Evolutionary conservation across 2,329 filamentous ascomycete genomes (phyloP), one percentile per base, ranked within the genome.

Genomic region (Aureobasidium sp.): DNA sequence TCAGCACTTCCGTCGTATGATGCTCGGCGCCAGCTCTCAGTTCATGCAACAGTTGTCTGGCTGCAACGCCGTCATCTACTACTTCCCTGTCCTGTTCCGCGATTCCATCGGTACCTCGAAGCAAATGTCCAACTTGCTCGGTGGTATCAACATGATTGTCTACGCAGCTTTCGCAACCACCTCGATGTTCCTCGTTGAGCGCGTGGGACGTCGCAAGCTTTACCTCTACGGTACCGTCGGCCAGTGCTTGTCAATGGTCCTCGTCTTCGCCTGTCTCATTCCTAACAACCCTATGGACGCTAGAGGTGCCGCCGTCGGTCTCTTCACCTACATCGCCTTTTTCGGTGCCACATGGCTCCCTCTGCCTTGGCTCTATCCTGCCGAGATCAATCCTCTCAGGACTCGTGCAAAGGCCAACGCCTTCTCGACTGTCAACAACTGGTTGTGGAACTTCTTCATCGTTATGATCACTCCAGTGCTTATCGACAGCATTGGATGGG

Each of bases 261-360:
- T 79, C 10, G 70, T 71, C 41, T 76, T 78, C 52, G 75, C 68
- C n/a, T 74, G 73, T 64, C 66, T 78, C 24, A 76, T 78, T 26
- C 74, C 75, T 1, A 71, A 66, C 37, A 71, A 68, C 1, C 34
- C 68, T 2, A 67, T 61, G 9, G 60, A 65, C 3, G 62, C 55
- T 27, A 79, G 79, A 63, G 76, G 77, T 41, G 78, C 79, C 0
- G 78, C 81, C 12, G 84, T 87, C 3, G 86, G 85, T 63, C 66
- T 89, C n/a, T 88, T 88, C 74, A 80, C 84, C 2, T 89, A 87
- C 73, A 88, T 88, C 68, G 84, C 84, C 3, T 84, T 84, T 56
- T 88, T 88, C 65, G 86, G 85, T 37, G 84, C 84, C 0, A 84
- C 80, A 9, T 71, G 69, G 69, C 63, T 72, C 1, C 69, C 68